phyloP scores from a whole-genome alignment of 106 monocot species.

The Allium sativum region DNA sequence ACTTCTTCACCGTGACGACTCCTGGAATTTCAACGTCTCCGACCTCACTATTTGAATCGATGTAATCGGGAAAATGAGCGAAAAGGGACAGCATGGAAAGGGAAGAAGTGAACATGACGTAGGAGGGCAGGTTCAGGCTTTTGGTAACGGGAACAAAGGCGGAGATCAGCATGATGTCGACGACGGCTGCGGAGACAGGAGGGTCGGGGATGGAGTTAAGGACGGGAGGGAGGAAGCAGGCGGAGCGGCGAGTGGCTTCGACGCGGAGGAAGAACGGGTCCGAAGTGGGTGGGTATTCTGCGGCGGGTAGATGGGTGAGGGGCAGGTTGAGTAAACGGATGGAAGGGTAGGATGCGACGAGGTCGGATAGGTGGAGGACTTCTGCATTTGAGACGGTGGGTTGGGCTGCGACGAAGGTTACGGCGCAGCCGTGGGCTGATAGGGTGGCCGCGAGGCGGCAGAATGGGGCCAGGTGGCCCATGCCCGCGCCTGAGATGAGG shows the following conservation, averaged over 20 bases:
- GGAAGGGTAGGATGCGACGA: conserved; percentile 31
- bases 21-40: conserved; percentile 27
- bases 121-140: conserved; percentile 11
- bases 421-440: conserved; percentile 12
- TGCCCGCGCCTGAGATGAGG: conserved; percentile 46
- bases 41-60: neutral
- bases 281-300: conserved; percentile 1
- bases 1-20: conserved; percentile 4
- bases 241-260: conserved; percentile 30
- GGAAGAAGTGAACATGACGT: conserved; percentile 39
- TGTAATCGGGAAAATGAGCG: conserved; percentile 19
- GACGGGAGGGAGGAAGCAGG: conserved; percentile 23
- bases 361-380: conserved; percentile 16
- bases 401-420: conserved; percentile 21
- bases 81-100: conserved; percentile 28
- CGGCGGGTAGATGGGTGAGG: conserved; percentile 13
- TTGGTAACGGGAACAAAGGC: conserved; percentile 14
- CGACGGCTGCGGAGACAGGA: conserved; percentile 20
- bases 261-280: conserved; percentile 54
- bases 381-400: conserved; percentile 42
- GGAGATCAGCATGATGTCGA: conserved; percentile 23
- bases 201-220: no score
- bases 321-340: conserved; percentile 23
- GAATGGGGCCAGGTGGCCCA: conserved; percentile 54
- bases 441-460: conserved; percentile 33